Evolutionary conservation across 208 protist genomes (phyloP), one percentile per base, ranked within the genome.

Genomic region (Porcisia deanei): DNA sequence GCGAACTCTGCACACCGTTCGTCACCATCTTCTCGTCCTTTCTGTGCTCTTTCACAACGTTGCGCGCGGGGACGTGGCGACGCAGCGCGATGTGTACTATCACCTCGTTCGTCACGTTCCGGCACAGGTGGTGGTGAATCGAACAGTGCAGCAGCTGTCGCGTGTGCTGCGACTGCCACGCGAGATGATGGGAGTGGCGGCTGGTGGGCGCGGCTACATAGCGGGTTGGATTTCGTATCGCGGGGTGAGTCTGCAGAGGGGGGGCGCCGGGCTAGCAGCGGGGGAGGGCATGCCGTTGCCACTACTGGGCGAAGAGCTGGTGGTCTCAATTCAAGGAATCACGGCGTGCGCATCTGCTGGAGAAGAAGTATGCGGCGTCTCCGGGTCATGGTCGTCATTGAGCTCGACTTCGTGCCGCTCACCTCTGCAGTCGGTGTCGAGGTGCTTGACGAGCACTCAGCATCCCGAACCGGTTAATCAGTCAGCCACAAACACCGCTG

Each of bases 51-150:
- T 87, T 73, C 5, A 37, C 3, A 90, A 93, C 76, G 64, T 91
- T 20, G 69, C 78, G 39, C 60, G 39, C 9, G 81, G 85, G 47
- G 34, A 84, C 20, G 83, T 91, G 34, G 79, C 81, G 58, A 94
- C 92, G 5, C 92, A 97, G 72, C 90, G 92, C 1, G 91, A 95
- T 72, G 72, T 97, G 14, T 97, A 93, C 75, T 97, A 97, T 76
- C 90, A 88, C 66, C 82, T 97, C 18, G 71, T 89, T 12, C 85
- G 89, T 16, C 71, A 88, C 34, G 61, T 94, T 0, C 86, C 86
- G 4, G 70, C 84, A 30, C 89, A 96, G 81, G 69, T 57, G 16
- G 76, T 76, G 25, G 87, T 94, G 41, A 90, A 93, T 49, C 76
- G 75, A 22, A 81, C 78, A 1, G 76, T 94, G 41, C 77, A 84